Evolutionary conservation across 177 flowering plant species (phyloP).

Genomic region (Vitis hybrid): DNA sequence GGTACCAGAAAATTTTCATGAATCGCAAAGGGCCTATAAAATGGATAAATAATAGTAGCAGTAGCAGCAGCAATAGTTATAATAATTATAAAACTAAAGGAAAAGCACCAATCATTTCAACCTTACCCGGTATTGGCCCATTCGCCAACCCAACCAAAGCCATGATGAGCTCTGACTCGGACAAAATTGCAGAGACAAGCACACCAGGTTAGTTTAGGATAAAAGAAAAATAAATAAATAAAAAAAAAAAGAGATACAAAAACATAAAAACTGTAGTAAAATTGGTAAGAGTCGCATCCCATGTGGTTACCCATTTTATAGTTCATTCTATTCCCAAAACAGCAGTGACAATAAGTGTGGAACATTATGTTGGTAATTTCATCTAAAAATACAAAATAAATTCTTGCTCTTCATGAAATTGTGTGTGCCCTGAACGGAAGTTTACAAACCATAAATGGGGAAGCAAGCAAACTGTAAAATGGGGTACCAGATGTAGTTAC

Average conservation of each 20-base stretch:
- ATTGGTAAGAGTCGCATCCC: background rate
- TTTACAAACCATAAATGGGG: background rate
- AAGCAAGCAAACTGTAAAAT: conserved; percentile 1
- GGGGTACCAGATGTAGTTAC: background rate
- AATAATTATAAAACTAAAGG: background rate
- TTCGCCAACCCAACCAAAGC: conserved; percentile 96
- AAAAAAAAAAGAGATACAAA: background rate
- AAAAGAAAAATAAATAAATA: background rate
- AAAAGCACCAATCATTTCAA: background rate
- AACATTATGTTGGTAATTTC: background rate
- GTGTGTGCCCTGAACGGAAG: background rate
- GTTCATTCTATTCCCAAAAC: background rate
- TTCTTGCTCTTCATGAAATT: background rate
- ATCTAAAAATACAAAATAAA: conserved; percentile 2
- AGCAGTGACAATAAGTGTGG: background rate
- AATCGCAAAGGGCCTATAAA: too few relatives aligned
- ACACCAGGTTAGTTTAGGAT: conserved; percentile 3
- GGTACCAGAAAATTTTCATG: background rate
- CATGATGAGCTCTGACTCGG: conserved; percentile 73
- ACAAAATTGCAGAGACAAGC: conserved; percentile 9
- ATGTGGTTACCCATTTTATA: background rate
- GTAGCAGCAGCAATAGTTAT: background rate
- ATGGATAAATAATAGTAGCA: background rate
- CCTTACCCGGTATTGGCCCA: conserved; percentile 93
- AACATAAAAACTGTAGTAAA: background rate